Percentiles rank a stretch among this genome's conserved stretches.
phyloP scores from a whole-genome alignment of 495 filamentous ascomycete species.

The Podospora anserina region DNA sequence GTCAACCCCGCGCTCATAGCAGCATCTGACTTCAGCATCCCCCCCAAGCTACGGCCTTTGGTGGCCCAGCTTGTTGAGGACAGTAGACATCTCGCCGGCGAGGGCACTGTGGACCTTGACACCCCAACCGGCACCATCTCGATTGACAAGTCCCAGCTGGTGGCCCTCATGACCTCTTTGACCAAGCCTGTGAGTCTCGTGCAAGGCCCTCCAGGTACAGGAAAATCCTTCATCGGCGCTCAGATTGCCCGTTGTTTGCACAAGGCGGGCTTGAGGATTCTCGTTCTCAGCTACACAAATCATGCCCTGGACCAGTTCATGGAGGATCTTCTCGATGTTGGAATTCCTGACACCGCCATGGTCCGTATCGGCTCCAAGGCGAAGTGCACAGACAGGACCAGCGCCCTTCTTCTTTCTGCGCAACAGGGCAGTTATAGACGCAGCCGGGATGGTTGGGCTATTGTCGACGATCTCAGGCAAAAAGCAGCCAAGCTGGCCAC shows the following conservation, averaged over 20 bases:
- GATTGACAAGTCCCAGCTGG: constrained; percentile 58
- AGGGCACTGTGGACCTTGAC: neutral
- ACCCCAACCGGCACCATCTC: constrained; percentile 27
- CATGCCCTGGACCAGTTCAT: constrained; percentile 77
- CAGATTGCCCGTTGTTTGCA: constrained; percentile 59
- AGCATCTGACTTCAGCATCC: neutral
- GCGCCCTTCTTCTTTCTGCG: constrained; percentile 44
- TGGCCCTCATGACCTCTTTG: constrained; percentile 56
- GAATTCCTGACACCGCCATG: constrained; percentile 53
- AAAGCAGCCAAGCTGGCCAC: constrained; percentile 25
- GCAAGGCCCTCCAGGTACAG: constrained; percentile 78
- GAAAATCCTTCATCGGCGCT: constrained; percentile 76
- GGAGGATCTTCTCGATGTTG: constrained; percentile 63
- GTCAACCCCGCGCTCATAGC: constrained; percentile 29
- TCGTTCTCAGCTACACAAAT: constrained; percentile 64
- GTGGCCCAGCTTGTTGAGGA: neutral
- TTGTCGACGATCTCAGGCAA: constrained; percentile 40
- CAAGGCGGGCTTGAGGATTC: constrained; percentile 50
- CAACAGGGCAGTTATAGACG: constrained; percentile 39
- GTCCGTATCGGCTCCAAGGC: constrained; percentile 60
- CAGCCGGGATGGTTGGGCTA: constrained; percentile 32
- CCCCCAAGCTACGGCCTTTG: neutral
- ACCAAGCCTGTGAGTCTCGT: constrained; percentile 58
- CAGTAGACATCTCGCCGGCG: neutral
- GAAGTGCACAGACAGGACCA: constrained; percentile 55